phyloP scores from a whole-genome alignment of 2,329 filamentous ascomycete species.

The Camillea tinctor region DNA sequence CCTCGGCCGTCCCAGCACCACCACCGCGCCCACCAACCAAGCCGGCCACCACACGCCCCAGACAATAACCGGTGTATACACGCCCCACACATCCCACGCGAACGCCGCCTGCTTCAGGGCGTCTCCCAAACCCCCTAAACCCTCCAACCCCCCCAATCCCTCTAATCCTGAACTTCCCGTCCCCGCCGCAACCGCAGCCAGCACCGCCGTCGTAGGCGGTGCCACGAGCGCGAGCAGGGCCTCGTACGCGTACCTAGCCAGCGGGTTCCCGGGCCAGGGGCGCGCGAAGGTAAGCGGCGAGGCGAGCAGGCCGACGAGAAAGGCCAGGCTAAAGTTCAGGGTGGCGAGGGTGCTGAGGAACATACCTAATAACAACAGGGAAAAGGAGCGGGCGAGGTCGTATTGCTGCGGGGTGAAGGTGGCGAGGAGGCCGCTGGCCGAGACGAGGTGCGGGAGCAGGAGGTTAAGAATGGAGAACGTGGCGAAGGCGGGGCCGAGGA shows the following conservation, averaged over 20 bases:
- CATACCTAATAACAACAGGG: constrained; percentile 87
- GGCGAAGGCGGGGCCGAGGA: constrained; percentile 58
- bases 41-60: constrained; percentile 97
- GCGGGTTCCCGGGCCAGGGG: constrained; percentile 42
- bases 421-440: constrained; percentile 39
- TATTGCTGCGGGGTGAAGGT: constrained; percentile 66
- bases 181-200: constrained; percentile 48
- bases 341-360: constrained; percentile 90
- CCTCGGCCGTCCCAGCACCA: constrained; percentile 45
- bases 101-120: constrained; percentile 74
- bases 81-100: constrained; percentile 84
- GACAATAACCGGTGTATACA: constrained; percentile 86
- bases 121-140: constrained; percentile 41
- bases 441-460: constrained; percentile 55
- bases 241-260: constrained; percentile 42
- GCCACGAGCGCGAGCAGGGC: constrained; percentile 58
- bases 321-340: constrained; percentile 88
- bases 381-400: constrained; percentile 83
- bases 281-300: constrained; percentile 75
- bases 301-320: constrained; percentile 78
- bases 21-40: constrained; percentile 68
- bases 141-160: constrained; percentile 1
- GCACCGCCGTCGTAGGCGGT: constrained; percentile 54
- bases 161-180: constrained; percentile 7
- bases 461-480: constrained; percentile 55